Conservation (phyloP, 306 rosid genomes). For the Vigna unguiculata region DNA sequence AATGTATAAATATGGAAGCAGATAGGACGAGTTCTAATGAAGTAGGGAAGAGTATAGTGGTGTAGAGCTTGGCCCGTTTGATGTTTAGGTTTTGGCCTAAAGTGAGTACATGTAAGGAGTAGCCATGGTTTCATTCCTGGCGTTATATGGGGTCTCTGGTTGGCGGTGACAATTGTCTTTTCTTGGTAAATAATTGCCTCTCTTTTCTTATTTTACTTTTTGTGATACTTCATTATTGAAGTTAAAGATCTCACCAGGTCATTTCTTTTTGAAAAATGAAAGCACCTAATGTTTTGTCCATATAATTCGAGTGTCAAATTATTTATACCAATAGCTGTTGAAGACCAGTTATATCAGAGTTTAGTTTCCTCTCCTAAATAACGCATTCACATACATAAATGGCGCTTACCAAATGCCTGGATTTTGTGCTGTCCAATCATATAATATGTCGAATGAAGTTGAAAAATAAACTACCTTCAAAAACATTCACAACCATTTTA, state of each 20-base stretch:
- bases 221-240: neutral
- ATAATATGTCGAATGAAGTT: too few relatives aligned
- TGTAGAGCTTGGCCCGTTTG: slow-evolving; percentile 46
- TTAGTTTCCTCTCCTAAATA: too few relatives aligned
- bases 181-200: neutral
- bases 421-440: too few relatives aligned
- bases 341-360: too few relatives aligned
- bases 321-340: too few relatives aligned
- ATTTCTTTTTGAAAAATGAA: neutral
- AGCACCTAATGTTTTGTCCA: too few relatives aligned
- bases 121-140: slow-evolving; percentile 32
- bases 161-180: slow-evolving; percentile 29
- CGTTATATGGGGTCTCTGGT: slow-evolving; percentile 35
- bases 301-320: too few relatives aligned
- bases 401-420: too few relatives aligned
- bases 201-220: neutral
- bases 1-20: slow-evolving; percentile 42
- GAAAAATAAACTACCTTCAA: too few relatives aligned
- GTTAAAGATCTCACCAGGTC: neutral
- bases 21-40: slow-evolving; percentile 40
- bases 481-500: too few relatives aligned
- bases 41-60: slow-evolving; percentile 7
- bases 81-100: slow-evolving; percentile 41
- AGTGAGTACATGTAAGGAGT: slow-evolving; percentile 36
- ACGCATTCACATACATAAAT: too few relatives aligned